These are phyloP conservation scores for Tylopilus sp. DNA, from an alignment of 1,284 basidiomycete species.

Conservation along the genomic window DNA sequence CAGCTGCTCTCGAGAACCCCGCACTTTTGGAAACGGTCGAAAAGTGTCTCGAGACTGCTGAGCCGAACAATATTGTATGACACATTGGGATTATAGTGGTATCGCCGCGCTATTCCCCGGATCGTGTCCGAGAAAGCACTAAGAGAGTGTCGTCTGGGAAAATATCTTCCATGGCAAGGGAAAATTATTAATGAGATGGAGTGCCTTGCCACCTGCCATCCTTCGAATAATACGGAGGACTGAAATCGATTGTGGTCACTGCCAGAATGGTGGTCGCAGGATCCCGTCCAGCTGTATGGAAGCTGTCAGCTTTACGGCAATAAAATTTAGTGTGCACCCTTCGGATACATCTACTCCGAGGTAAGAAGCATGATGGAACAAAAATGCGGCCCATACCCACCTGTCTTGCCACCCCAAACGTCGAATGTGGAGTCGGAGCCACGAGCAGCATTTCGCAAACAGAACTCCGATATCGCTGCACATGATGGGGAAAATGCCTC, in stretches of 20 bases:
- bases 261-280: background rate
- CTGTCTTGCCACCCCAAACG: slow-evolving; percentile 26
- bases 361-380: slow-evolving; percentile 8
- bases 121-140: background rate
- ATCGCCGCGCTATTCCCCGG: background rate
- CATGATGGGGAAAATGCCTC: slow-evolving; percentile 8
- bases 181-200: background rate
- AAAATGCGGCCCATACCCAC: slow-evolving; percentile 21
- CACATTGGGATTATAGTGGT: background rate
- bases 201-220: background rate
- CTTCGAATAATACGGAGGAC: background rate
- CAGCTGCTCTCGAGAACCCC: slow-evolving; percentile 92
- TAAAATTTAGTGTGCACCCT: slow-evolving; percentile 9
- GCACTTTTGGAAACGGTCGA: slow-evolving; percentile 87
- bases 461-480: slow-evolving; percentile 12
- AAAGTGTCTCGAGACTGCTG: slow-evolving; percentile 67
- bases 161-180: too few species aligned
- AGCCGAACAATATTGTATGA: background rate
- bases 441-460: slow-evolving; percentile 17
- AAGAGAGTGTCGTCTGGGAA: too few species aligned
- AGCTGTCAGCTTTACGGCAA: background rate
- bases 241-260: slow-evolving; percentile 12
- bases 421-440: slow-evolving; percentile 15
- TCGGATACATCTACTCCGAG: slow-evolving; percentile 17
- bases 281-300: slow-evolving; percentile 4